Percentiles rank a stretch among this genome's conserved stretches.
Evolutionary conservation across 345 rosid species (phyloP).

Genomic region (Eucalyptus viminalis): DNA sequence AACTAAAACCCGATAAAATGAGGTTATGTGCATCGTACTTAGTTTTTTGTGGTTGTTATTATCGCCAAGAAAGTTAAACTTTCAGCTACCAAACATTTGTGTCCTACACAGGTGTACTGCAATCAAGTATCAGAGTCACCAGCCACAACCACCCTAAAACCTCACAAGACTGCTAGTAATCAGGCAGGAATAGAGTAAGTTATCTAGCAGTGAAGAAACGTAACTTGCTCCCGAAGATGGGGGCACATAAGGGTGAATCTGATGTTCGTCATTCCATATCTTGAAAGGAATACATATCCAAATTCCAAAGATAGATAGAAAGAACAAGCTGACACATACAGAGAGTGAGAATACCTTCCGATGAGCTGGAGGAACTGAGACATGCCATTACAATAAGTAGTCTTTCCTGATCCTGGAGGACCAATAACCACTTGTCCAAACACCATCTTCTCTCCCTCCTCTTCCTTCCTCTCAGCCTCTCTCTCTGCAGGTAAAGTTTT

Average conservation of each 20-base stretch:
- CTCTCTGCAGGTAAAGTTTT: background rate
- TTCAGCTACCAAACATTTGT: background rate
- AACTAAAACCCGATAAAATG: background rate
- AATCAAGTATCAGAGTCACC: background rate
- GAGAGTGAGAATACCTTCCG: slow-evolving; percentile 41
- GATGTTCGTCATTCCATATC: background rate
- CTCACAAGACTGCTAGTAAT: background rate
- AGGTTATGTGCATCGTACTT: background rate
- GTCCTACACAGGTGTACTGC: background rate
- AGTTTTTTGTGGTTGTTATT: background rate
- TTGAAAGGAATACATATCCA: background rate
- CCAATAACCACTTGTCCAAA: slow-evolving; percentile 94
- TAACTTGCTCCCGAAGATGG: background rate
- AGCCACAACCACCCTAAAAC: background rate
- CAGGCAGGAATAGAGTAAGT: background rate
- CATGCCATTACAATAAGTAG: slow-evolving; percentile 98
- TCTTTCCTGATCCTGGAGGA: slow-evolving; percentile 97
- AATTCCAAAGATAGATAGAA: background rate
- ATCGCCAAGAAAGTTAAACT: background rate
- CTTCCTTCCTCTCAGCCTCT: background rate
- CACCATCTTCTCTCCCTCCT: slow-evolving; percentile 30
- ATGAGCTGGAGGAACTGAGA: slow-evolving; percentile 84
- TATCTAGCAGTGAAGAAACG: background rate
- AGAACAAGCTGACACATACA: background rate
- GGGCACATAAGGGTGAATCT: background rate